Percentiles rank a stretch among this genome's conserved stretches.
Evolutionary conservation across 768 basidiomycete species (phyloP).

Genomic region (Pleurotus giganteus): DNA sequence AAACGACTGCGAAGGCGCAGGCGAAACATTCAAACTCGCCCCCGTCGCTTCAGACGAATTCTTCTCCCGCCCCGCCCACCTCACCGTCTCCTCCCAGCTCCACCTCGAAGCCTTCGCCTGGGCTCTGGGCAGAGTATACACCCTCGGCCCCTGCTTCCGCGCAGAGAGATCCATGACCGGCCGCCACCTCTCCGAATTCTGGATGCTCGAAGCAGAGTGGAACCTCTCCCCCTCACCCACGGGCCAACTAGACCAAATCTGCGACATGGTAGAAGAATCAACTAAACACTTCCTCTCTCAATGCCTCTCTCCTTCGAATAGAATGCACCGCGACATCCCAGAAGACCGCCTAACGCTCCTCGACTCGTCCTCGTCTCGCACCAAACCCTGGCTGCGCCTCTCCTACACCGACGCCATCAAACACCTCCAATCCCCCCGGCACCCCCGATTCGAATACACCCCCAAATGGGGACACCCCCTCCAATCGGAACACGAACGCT

Average conservation of each 20-base stretch:
- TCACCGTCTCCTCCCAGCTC: slow-evolving; percentile 95
- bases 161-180: slow-evolving; percentile 87
- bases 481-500: slow-evolving; percentile 91
- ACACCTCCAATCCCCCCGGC: slow-evolving; percentile 43
- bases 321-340: too few species aligned
- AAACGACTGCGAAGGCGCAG: slow-evolving; percentile 95
- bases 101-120: slow-evolving; percentile 88
- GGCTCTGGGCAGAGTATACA: slow-evolving; percentile 82
- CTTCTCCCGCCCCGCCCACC: slow-evolving; percentile 73
- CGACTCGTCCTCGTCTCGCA: slow-evolving; percentile 31
- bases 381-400: slow-evolving; percentile 63
- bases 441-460: slow-evolving; percentile 47
- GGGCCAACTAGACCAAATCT: slow-evolving; percentile 42
- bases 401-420: slow-evolving; percentile 76
- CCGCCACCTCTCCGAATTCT: slow-evolving; percentile 96
- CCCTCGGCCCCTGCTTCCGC: slow-evolving; percentile 90
- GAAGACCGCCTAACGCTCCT: slow-evolving; percentile 17
- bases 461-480: slow-evolving; percentile 71
- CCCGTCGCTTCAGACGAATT: slow-evolving; percentile 51
- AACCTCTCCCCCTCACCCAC: slow-evolving; percentile 30
- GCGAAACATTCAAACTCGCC: slow-evolving; percentile 81
- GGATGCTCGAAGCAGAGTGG: slow-evolving; percentile 99
- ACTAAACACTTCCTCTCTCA: slow-evolving; percentile 5
- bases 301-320: background rate
- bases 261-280: slow-evolving; percentile 33